Evolutionary conservation across 768 basidiomycete species (phyloP).

Genomic region (Naganishia friedmannii): DNA sequence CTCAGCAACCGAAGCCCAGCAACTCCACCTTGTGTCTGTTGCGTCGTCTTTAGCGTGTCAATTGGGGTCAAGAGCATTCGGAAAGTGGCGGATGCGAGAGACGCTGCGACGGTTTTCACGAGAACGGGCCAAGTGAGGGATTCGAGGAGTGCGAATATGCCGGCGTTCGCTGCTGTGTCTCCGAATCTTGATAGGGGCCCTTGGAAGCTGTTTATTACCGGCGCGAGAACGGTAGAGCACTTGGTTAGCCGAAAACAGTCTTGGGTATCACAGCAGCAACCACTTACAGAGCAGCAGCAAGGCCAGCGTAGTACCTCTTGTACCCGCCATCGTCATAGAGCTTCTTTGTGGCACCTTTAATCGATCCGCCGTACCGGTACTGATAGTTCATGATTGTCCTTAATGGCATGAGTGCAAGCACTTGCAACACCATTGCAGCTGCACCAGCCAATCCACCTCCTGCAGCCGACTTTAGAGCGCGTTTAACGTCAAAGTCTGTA

Average conservation of each 20-base stretch:
- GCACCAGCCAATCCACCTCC: slow-evolving; percentile 90
- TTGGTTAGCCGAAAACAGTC: background rate
- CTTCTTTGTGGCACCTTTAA: slow-evolving; percentile 63
- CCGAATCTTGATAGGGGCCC: slow-evolving; percentile 67
- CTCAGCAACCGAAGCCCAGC: slow-evolving; percentile 66
- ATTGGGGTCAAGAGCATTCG: slow-evolving; percentile 88
- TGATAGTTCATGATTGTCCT: slow-evolving; percentile 98
- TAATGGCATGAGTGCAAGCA: slow-evolving; percentile 86
- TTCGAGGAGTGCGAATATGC: slow-evolving; percentile 78
- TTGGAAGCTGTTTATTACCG: slow-evolving; percentile 49
- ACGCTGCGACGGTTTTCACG: slow-evolving; percentile 77
- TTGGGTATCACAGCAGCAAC: background rate
- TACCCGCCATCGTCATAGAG: slow-evolving; percentile 77
- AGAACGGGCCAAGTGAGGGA: slow-evolving; percentile 66
- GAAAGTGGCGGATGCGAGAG: slow-evolving; percentile 74
- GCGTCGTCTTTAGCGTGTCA: slow-evolving; percentile 90
- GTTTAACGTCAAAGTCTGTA: slow-evolving; percentile 70
- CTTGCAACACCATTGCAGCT: slow-evolving; percentile 88
- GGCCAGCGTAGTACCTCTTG: slow-evolving; percentile 81
- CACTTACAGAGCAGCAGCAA: slow-evolving; percentile 78
- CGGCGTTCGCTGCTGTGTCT: slow-evolving; percentile 90
- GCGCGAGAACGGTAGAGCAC: background rate
- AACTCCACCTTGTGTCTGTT: slow-evolving; percentile 79
- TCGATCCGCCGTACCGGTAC: slow-evolving; percentile 75
- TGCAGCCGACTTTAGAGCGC: slow-evolving; percentile 74